Conservation (phyloP, 208 protist species). For the Leishmania mexicana region DNA sequence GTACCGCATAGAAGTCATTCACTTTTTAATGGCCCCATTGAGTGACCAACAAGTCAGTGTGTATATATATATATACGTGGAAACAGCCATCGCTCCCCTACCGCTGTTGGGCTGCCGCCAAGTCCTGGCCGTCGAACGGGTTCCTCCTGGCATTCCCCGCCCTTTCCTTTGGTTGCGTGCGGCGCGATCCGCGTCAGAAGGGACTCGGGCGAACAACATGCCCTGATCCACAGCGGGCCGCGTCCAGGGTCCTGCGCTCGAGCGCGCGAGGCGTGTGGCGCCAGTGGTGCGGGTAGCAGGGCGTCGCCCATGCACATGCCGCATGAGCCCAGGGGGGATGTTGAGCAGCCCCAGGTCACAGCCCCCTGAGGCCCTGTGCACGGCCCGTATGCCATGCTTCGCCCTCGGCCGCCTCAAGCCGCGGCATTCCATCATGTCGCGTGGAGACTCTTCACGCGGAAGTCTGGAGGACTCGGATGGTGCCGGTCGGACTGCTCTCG, state of each 20-base stretch:
- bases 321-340: not conserved
- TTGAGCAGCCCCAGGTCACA: not conserved
- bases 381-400: not conserved
- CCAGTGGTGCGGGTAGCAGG: not conserved
- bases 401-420: not conserved
- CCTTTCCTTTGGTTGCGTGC: not conserved
- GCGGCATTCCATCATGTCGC: not conserved
- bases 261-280: not conserved
- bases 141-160: not conserved
- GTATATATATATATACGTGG: too few relatives aligned
- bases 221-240: not conserved
- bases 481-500: not conserved
- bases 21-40: not conserved
- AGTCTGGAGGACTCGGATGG: not conserved
- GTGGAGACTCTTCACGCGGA: not conserved
- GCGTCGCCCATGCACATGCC: not conserved
- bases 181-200: not conserved
- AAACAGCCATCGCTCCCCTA: not conserved
- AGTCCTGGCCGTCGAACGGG: not conserved
- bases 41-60: not conserved
- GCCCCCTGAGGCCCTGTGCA: not conserved
- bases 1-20: not conserved
- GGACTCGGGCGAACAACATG: not conserved
- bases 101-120: not conserved
- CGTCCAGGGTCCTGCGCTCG: not conserved